A percentile compares a stretch with the other conserved stretches of the same genome.
Conservation (phyloP, 176 grass and related monocot species). For the Alopecurus myosuroides region DNA sequence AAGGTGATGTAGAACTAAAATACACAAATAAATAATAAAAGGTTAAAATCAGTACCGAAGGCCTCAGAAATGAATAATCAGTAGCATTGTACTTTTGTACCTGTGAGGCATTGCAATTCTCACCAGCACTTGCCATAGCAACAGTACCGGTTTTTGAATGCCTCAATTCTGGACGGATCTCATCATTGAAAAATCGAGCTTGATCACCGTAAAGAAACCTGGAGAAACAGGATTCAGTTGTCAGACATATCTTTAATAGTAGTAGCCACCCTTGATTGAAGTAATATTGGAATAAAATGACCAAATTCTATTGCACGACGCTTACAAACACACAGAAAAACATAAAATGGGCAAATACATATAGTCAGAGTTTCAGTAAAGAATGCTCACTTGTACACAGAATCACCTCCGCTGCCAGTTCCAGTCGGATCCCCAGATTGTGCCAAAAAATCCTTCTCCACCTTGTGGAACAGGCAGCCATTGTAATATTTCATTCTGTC, state of each 20-base stretch:
- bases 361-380: neutral
- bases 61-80: neutral
- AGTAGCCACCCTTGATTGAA: neutral
- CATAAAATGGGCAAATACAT: neutral
- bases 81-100: slow-evolving; percentile 32
- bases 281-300: neutral
- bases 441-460: slow-evolving; percentile 93
- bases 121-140: slow-evolving; percentile 89
- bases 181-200: slow-evolving; percentile 85
- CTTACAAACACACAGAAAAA: neutral
- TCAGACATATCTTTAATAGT: slow-evolving; percentile 3
- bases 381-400: slow-evolving; percentile 73
- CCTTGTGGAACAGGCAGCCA: slow-evolving; percentile 94
- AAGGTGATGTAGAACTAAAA: slow-evolving; percentile 91
- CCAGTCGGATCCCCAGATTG: slow-evolving; percentile 89
- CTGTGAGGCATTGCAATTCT: slow-evolving; percentile 95
- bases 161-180: slow-evolving; percentile 75
- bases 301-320: neutral
- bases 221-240: slow-evolving; percentile 26
- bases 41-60: neutral
- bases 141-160: slow-evolving; percentile 84
- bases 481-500: slow-evolving; percentile 95
- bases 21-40: neutral
- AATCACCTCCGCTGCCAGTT: slow-evolving; percentile 76
- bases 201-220: slow-evolving; percentile 94